Conservation (phyloP, 306 rosid species). For the Cucurbita pepo region DNA sequence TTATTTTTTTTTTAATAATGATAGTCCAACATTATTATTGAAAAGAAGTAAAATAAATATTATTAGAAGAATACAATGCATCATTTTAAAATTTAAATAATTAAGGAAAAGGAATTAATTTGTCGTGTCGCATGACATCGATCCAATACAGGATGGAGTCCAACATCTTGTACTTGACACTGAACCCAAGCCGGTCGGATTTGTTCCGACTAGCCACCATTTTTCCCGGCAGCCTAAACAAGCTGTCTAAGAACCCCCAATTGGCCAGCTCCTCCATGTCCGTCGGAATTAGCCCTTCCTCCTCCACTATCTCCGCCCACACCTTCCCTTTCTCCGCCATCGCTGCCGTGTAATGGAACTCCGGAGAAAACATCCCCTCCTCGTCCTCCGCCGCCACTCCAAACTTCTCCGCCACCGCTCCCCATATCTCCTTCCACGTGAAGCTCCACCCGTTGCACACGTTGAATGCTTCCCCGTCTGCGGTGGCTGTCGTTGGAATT, state of each 20-base stretch:
- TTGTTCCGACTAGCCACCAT: conserved; percentile 58
- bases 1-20: no score
- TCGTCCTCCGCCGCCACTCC: conserved; percentile 28
- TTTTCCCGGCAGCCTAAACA: conserved; percentile 59
- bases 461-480: conserved; percentile 46
- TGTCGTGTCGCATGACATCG: conserved; percentile 57
- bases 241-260: conserved; percentile 64
- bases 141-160: conserved; percentile 69
- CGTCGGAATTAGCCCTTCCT: conserved; percentile 47
- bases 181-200: conserved; percentile 57
- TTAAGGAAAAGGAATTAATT: conserved; percentile 54
- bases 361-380: conserved; percentile 18
- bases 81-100: not conserved
- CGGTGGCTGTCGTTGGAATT: not conserved
- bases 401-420: conserved; percentile 34
- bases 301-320: conserved; percentile 70
- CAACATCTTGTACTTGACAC: conserved; percentile 30
- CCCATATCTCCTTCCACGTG: conserved; percentile 83
- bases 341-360: conserved; percentile 35
- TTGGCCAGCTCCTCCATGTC: conserved; percentile 54
- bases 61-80: no score
- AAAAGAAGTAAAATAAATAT: no score
- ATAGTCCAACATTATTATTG: no score
- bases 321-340: conserved; percentile 47
- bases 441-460: conserved; percentile 54